These are phyloP conservation scores for Hygrocybe punicea DNA, from an alignment of 768 basidiomycete genomes.

Conservation along the genomic window DNA sequence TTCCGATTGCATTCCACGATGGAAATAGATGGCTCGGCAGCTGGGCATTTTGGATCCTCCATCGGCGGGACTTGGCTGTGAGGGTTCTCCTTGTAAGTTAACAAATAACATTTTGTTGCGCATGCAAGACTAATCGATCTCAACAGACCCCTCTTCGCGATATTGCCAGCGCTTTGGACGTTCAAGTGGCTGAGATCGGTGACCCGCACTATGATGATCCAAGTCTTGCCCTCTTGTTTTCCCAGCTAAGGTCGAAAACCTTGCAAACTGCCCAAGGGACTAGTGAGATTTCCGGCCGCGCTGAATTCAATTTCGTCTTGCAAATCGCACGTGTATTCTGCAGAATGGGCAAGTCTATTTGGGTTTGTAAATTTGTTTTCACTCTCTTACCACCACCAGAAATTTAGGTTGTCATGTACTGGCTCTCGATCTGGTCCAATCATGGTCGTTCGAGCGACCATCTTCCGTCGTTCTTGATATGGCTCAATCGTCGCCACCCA, in stretches of 20 bases:
- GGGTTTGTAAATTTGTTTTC: background rate
- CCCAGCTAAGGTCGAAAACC: constrained; percentile 84
- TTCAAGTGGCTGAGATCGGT: constrained; percentile 62
- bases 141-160: constrained; percentile 72
- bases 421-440: constrained; percentile 84
- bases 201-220: constrained; percentile 93
- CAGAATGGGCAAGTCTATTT: constrained; percentile 74
- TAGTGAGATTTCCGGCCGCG: constrained; percentile 80
- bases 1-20: constrained; percentile 79
- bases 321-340: constrained; percentile 93
- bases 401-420: constrained; percentile 81
- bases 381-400: constrained; percentile 2
- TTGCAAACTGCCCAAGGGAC: constrained; percentile 92
- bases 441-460: constrained; percentile 89
- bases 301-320: constrained; percentile 93
- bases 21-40: constrained; percentile 93
- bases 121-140: background rate
- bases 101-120: background rate
- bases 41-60: constrained; percentile 97
- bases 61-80: constrained; percentile 84
- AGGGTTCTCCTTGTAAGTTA: constrained; percentile 76
- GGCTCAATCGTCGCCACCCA: constrained; percentile 30
- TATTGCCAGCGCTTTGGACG: constrained; percentile 55
- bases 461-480: constrained; percentile 34
- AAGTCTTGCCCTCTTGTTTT: constrained; percentile 84